Percentiles rank a stretch among this genome's conserved stretches.
These are phyloP conservation scores for Gomphus bonarii DNA, from an alignment of 1,284 basidiomycete species.

Conservation along the genomic window DNA sequence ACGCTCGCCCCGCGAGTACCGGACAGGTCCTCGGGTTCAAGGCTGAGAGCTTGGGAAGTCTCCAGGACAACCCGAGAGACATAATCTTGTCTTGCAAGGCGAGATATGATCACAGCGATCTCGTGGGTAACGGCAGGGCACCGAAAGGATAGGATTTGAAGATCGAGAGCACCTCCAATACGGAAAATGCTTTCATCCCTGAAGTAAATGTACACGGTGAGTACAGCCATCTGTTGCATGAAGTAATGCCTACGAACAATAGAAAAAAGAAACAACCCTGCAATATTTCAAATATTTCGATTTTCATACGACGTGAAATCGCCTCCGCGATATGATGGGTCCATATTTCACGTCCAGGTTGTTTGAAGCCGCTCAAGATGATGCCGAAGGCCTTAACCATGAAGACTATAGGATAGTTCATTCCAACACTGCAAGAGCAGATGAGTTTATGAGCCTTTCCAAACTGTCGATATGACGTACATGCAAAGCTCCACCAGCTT, in stretches of 20 bases:
- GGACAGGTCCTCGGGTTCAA: too few relatives aligned
- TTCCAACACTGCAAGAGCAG: neutral
- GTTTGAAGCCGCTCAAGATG: neutral
- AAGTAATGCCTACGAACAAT: conserved; percentile 1
- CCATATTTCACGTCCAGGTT: neutral
- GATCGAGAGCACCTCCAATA: neutral
- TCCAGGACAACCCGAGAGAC: neutral
- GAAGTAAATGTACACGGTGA: neutral
- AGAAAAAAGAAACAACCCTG: neutral
- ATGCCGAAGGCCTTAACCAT: neutral
- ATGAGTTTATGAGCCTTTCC: neutral
- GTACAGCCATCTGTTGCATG: neutral
- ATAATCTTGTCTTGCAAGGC: neutral
- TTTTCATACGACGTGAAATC: neutral
- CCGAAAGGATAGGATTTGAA: neutral
- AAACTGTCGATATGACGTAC: neutral
- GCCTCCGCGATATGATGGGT: conserved; percentile 1
- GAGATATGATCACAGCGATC: neutral
- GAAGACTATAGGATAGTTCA: neutral
- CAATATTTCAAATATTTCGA: neutral
- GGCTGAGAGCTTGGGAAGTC: neutral
- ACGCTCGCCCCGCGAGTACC: neutral
- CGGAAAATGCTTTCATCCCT: conserved; percentile 3
- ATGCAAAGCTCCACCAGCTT: conserved; percentile 2
- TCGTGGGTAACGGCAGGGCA: neutral